Base-by-base conservation (phyloP, 352 stramenopile species). In the Globisporangium okanoganense region DNA sequence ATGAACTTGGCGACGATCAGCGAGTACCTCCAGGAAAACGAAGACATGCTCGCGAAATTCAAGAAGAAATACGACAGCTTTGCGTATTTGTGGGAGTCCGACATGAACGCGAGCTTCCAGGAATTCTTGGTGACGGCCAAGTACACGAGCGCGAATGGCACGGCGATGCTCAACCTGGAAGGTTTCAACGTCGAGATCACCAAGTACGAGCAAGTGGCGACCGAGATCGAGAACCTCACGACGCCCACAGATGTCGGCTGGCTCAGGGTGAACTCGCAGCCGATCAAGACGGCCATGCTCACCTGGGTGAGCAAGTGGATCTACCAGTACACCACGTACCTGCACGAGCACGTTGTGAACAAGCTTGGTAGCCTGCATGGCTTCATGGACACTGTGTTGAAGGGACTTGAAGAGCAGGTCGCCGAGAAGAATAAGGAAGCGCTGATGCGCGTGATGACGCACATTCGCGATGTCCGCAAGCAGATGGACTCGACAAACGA, bases 301-400 rank as follows among this genome's bases (percentile, higher is more conserved):
- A 94, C 90, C 22, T 98, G 94, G 94, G 94, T 97, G 2, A 95
- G 89, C 61, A 98, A 98, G 70, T 99, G 97, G 96, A 90, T 98
- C 48, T 97, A 98, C 54, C 81, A 97, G 52, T 98, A 98, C 73
- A 98, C 94, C 31, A 91, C 82, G 31, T 96, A 98, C 67, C 81
- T 99, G 64, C 85, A 98, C 50, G 75, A 91, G 40, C 96, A 97
- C 41, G 90, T 98, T 2, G 87, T 97, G 35, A 85, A 75, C 33
- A 98, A 95, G 59, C 69, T 97, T 14, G 78, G 71, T 20, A 87
- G 78, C 24, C 70, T 98, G 7, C 82, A 97, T 45, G 79, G 86
- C 5, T 99, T 99, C 67, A 98, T 98, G 92, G 86, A 96, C 25
- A 87, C 86, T 6, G 88, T 98, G 5, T 85, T 91, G 27, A 79